Base-by-base conservation (phyloP, 192 early-diverging fungal genomes). In the Coemansia sp. region DNA sequence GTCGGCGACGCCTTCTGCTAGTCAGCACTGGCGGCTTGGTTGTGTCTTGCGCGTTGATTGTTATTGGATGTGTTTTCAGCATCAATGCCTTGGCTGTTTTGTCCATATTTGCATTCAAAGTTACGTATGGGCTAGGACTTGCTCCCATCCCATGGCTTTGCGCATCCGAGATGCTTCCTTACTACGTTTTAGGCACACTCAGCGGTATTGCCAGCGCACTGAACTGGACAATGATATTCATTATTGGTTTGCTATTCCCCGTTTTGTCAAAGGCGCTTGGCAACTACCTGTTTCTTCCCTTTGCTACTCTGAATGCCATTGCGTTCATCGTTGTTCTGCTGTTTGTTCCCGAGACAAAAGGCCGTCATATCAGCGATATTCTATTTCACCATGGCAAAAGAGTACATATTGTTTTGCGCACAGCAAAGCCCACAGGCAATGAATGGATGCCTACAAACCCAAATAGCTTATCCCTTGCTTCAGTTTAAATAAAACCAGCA, bases 131-230 rank as follows among this genome's bases (percentile, higher is more conserved):
- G 8, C 64, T 92, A 3, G 92, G 90, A 9, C 58, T 91, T 26
- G 89, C 86, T 5, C 83, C 85, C 1, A 90, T 91, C 30, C 88
- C 92, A 8, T 92, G 88, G 87, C 55, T 90, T 49, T 65, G 87
- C 28, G 75, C 86, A 0, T 87, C 89, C 1, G 90, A 92, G 42
- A 73, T 90, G 46, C 61, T 87, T 15, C 90, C 92, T 1, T 81
- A 82, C 5, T 88, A 87, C 40, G 87, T 84, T 0, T 67, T 87
- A 4, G 85, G 87, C 1, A 43, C 85, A 1, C 82, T 87, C 6
- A 83, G 83, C 6, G 79, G 85, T 9, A 46, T 90, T 20, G 85
- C 87, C 19, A 85, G 84, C 10, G 79, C 77, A 2, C 59, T 87
- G 1, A 92, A 94, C 75, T 92, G 90, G 89, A 55, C 58, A 21